Evolutionary conservation across 1,139 yeast genomes (phyloP), one percentile per base, ranked within the genome.

Genomic region (Meyerozyma elateridarum): DNA sequence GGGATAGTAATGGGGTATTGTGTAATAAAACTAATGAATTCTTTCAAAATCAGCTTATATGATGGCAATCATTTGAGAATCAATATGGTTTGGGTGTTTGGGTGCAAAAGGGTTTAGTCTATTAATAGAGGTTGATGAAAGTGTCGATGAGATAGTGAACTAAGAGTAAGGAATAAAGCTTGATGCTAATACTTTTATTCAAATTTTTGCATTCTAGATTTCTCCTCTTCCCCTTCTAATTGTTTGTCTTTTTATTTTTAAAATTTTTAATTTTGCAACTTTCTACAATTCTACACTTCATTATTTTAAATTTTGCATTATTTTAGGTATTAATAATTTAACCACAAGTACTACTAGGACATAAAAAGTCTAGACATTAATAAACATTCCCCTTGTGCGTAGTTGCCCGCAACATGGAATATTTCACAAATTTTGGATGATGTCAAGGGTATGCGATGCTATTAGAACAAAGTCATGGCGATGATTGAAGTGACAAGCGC

Each of bases 281-380:
- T 22, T 22, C 8, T 13, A 2, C 25, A 22, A n/a, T 22, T 12
- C 15, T 15, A 8, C 25, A 14, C n/a, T n/a, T n/a, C n/a, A 4
- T 2, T 13, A 3, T 24, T 14, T 18, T 4, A 12, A 6, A 7
- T n/a, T 12, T 7, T n/a, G 8, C 14, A 6, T 22, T 22, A 8
- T 11, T 9, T 6, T n/a, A 11, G 27, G 27, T 24, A 24, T 24
- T 24, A 15, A n/a, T n/a, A n/a, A 15, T 15, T 24, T 24, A 24
- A 24, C 27, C 27, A 15, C 9, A n/a, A n/a, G n/a, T n/a, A n/a
- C n/a, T n/a, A n/a, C n/a, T n/a, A 24, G 12, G 27, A 24, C 27
- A 24, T 24, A 24, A 24, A 24, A 15, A 15, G 27, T 24, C 27
- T 24, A 24, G 26, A 24, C 27, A 24, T 24, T 24, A 24, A 12